Base-by-base conservation (phyloP, 1,284 basidiomycete species). In the Agaricales sp. region DNA sequence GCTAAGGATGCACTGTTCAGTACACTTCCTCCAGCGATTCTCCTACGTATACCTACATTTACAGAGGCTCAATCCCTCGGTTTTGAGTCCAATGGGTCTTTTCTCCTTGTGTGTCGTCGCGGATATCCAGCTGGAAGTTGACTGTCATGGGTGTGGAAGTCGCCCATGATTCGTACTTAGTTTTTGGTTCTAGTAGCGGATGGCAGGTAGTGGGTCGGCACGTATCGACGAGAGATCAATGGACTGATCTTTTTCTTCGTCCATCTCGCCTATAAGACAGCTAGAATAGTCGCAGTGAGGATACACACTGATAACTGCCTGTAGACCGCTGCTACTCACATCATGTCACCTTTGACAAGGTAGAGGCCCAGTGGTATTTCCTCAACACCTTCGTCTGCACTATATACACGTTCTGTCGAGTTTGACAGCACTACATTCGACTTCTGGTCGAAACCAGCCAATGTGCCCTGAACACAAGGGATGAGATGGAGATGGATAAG, bases 311-410 rank as follows among this genome's bases (percentile, higher is more conserved):
- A n/a, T n/a, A n/a, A n/a, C n/a, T n/a, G n/a, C n/a, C n/a, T n/a
- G n/a, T n/a, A n/a, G n/a, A n/a, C n/a, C n/a, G 30, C 8, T 11
- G 30, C 51, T 6, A 73, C 81, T 61, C 54, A 97, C 95, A 96
- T 93, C 74, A 95, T 94, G 62, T 99, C 95, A 1, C 95, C 95
- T 61, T 97, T 91, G 59, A 99, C 88, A 56, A 99, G 82, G 66
- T 99, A 99, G 45, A 99, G 71, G 1, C 95, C 95, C n/a, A 99
- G 71, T 0, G 92, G 87, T 11, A 95, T 83, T 71, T 97, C 92
- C 67, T 98, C 92, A 24, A 97, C 92, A 19, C 88, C 88, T 60
- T 89, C 87, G 14, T 99, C 94, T 50, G 77, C 67, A 59, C 87
- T 89, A 65, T 89, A 96, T 26, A 95, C 84, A 56, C 93, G 80